Evolutionary conservation across 2,329 filamentous ascomycete species (phyloP).

Genomic region (Rutstroemia sp.): DNA sequence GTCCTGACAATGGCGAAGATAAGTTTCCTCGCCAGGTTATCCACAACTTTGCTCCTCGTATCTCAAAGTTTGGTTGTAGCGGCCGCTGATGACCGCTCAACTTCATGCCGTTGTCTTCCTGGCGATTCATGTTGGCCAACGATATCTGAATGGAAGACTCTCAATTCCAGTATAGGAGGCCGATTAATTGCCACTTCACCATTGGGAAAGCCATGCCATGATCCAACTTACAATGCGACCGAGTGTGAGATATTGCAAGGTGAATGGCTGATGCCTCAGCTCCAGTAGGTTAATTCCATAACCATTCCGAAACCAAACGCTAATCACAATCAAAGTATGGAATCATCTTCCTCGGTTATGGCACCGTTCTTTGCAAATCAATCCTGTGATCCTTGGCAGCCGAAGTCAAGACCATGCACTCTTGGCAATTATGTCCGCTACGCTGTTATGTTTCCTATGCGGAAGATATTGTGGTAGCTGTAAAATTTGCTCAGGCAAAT

Average conservation of each 20-base stretch:
- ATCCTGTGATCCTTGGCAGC: conserved; percentile 28
- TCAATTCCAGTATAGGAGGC: conserved; percentile 15
- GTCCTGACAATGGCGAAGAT: too few species aligned
- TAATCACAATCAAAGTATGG: not conserved
- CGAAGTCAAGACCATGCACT: conserved; percentile 32
- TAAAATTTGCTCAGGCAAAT: conserved; percentile 31
- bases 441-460: conserved; percentile 21
- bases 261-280: conserved; percentile 4
- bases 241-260: conserved; percentile 10
- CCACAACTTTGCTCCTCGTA: too few species aligned
- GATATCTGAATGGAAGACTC: conserved; percentile 8
- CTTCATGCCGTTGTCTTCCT: conserved; percentile 8
- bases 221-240: conserved; percentile 6
- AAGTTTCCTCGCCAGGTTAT: too few species aligned
- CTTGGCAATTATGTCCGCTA: conserved; percentile 33
- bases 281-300: conserved; percentile 2
- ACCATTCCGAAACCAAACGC: not conserved
- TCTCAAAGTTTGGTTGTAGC: too few species aligned
- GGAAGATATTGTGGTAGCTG: conserved; percentile 27
- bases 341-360: conserved; percentile 19
- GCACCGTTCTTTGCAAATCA: conserved; percentile 34
- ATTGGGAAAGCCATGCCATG: conserved; percentile 13
- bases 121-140: conserved; percentile 15
- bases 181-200: conserved; percentile 14
- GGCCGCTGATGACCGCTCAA: too few species aligned